phyloP scores from a whole-genome alignment of 2,329 filamentous ascomycete species.

The Pseudogymnoascus sp. region DNA sequence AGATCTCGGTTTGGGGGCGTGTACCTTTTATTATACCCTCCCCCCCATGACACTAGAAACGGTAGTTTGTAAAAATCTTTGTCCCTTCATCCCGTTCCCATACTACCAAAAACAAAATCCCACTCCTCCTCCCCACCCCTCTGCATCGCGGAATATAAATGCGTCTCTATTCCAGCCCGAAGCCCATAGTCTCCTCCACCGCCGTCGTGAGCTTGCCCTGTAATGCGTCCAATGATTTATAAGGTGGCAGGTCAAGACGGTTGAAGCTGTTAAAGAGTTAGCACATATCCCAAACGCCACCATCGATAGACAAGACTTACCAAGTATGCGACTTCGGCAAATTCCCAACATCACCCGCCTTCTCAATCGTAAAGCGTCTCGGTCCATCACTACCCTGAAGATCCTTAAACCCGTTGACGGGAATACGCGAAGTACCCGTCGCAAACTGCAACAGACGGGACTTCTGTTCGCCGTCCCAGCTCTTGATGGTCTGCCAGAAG shows the following conservation, averaged over 20 bases:
- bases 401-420: constrained; percentile 99
- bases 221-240: constrained; percentile 79
- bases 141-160: not conserved
- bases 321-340: constrained; percentile 97
- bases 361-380: constrained; percentile 93
- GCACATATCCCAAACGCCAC: constrained; percentile 8
- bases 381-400: constrained; percentile 94
- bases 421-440: constrained; percentile 93
- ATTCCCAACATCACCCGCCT: constrained; percentile 83
- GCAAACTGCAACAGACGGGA: constrained; percentile 93
- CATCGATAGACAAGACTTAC: constrained; percentile 45
- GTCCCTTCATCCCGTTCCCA: not conserved
- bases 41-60: not conserved
- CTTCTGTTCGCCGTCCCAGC: constrained; percentile 98
- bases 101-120: not conserved
- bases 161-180: constrained; percentile 79
- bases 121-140: not conserved
- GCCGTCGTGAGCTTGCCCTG: constrained; percentile 90
- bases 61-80: not conserved
- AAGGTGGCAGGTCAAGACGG: constrained; percentile 86
- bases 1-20: not conserved
- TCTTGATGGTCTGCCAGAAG: constrained; percentile 97
- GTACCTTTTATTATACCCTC: not conserved
- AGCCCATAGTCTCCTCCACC: constrained; percentile 97
- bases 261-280: constrained; percentile 64